phyloP scores from a whole-genome alignment of 208 protist species.

The Crithidia fasciculata region DNA sequence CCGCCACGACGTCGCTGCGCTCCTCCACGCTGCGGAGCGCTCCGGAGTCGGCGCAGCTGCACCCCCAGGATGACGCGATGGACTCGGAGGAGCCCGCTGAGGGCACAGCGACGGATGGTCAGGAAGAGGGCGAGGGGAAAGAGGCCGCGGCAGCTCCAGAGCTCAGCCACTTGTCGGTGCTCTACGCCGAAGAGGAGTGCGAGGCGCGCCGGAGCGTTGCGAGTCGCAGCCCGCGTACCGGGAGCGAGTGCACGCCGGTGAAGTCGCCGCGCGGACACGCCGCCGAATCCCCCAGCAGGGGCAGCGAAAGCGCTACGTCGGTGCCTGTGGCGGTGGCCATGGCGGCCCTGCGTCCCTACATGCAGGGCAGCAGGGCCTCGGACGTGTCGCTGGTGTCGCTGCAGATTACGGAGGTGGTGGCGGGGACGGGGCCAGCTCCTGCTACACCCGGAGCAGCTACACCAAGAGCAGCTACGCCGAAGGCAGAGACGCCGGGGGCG shows the following conservation, averaged over 20 bases:
- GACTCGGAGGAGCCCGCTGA: too few species aligned
- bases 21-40: background rate
- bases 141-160: too few species aligned
- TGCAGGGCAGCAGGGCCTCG: background rate
- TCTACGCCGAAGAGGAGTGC: background rate
- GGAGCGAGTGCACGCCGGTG: background rate
- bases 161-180: too few species aligned
- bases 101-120: too few species aligned
- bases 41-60: background rate
- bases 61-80: background rate
- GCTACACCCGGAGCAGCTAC: too few species aligned
- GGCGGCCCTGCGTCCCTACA: background rate
- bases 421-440: background rate
- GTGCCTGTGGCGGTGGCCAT: background rate
- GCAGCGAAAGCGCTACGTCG: background rate
- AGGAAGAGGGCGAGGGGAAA: too few species aligned
- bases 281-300: background rate
- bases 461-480: too few species aligned
- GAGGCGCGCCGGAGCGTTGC: background rate
- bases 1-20: background rate
- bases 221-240: background rate
- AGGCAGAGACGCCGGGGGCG: background rate
- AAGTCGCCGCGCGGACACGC: background rate
- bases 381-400: slow-evolving; percentile 2
- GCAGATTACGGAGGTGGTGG: slow-evolving; percentile 13